phyloP scores from a whole-genome alignment of 352 stramenopile genomes.

The Phytopythium aichiense region DNA sequence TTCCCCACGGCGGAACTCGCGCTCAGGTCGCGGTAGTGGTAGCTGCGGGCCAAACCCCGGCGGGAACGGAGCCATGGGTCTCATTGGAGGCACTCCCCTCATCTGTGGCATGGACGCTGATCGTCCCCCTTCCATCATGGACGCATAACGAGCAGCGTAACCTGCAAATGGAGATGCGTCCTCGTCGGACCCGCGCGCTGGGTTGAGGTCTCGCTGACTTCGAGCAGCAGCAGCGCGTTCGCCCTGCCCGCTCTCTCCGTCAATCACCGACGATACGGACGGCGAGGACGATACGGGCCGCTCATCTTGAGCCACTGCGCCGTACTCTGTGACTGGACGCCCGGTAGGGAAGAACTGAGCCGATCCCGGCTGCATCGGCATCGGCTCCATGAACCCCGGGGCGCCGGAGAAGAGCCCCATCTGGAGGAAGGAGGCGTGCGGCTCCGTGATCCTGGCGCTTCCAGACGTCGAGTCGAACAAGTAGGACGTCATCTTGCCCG shows the following conservation, averaged over 20 bases:
- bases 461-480: slow-evolving; percentile 23
- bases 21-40: slow-evolving; percentile 8
- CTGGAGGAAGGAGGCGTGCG: slow-evolving; percentile 7
- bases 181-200: background rate
- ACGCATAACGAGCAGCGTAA: background rate
- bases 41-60: background rate
- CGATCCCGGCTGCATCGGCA: slow-evolving; percentile 3
- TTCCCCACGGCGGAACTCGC: slow-evolving; percentile 16
- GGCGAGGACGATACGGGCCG: background rate
- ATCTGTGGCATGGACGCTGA: background rate
- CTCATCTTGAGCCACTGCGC: background rate
- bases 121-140: background rate
- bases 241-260: background rate
- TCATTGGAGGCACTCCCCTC: slow-evolving; percentile 7
- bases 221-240: background rate
- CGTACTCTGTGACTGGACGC: background rate
- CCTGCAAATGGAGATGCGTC: background rate
- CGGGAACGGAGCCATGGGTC: background rate
- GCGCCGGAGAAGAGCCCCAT: background rate
- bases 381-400: slow-evolving; percentile 2
- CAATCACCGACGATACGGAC: background rate
- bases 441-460: slow-evolving; percentile 1
- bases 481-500: slow-evolving; percentile 33
- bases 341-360: background rate
- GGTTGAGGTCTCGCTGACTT: background rate